These are phyloP conservation scores for Boletus eberwhitei DNA, from an alignment of 768 basidiomycete species.

Conservation along the genomic window DNA sequence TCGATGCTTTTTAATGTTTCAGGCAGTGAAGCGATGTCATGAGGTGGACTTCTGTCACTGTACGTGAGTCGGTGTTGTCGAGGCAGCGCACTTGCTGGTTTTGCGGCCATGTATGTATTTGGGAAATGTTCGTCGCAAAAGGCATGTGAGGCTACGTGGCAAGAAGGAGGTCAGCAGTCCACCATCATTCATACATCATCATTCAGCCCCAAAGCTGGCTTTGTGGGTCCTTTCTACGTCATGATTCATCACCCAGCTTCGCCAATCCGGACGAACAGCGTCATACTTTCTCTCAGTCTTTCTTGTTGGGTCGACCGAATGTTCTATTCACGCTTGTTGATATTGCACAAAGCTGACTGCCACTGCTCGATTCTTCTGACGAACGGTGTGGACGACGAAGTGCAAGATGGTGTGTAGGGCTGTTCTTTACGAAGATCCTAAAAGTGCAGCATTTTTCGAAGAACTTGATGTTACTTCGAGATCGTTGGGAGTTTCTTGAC, in stretches of 20 bases:
- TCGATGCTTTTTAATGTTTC: background rate
- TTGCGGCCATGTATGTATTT: too few relatives aligned
- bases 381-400: too few relatives aligned
- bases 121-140: background rate
- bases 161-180: background rate
- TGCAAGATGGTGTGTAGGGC: too few relatives aligned
- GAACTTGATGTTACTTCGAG: too few relatives aligned
- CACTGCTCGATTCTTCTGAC: too few relatives aligned
- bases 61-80: background rate
- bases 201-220: background rate
- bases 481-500: too few relatives aligned
- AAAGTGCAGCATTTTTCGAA: too few relatives aligned
- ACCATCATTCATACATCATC: background rate
- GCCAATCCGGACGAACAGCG: conserved; percentile 11
- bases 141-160: background rate
- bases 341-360: conserved; percentile 11
- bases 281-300: conserved; percentile 10
- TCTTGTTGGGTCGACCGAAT: conserved; percentile 6
- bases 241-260: conserved; percentile 1
- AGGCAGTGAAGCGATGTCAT: background rate
- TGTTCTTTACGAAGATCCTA: too few relatives aligned
- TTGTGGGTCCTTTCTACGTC: conserved; percentile 6
- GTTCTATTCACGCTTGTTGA: conserved; percentile 11
- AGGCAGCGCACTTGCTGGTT: background rate
- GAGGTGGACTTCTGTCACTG: background rate